phyloP scores from a whole-genome alignment of 306 rosid genomes.

The Hylodesmum podocarpum region DNA sequence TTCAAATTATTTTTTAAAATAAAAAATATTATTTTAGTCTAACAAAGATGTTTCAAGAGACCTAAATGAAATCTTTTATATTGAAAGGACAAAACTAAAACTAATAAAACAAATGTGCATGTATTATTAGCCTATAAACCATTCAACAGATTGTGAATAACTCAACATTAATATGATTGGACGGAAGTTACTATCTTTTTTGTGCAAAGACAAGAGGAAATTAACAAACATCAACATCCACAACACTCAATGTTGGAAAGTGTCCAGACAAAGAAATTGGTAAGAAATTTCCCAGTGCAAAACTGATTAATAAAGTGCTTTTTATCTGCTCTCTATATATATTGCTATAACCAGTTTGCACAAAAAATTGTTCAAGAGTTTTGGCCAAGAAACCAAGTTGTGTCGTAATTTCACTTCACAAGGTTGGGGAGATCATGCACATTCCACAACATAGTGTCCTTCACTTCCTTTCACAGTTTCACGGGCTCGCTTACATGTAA shows the following conservation, averaged over 20 bases:
- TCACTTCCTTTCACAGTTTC: constrained; percentile 1
- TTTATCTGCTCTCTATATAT: constrained; percentile 17
- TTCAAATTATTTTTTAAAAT: too few species aligned
- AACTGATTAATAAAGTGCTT: background rate
- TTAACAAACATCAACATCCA: constrained; percentile 12
- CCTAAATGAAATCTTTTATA: too few species aligned
- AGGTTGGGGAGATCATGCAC: background rate
- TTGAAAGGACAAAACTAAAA: too few species aligned
- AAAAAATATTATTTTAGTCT: too few species aligned
- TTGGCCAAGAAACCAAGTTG: background rate
- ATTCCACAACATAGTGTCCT: constrained; percentile 27
- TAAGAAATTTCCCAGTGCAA: constrained; percentile 26
- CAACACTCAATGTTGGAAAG: background rate
- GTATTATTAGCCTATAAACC: too few species aligned
- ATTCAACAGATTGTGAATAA: too few species aligned
- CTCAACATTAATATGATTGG: too few species aligned
- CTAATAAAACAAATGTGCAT: too few species aligned
- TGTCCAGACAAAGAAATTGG: constrained; percentile 2
- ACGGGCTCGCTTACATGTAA: background rate
- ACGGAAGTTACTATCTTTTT: background rate
- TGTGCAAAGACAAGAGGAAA: constrained; percentile 13
- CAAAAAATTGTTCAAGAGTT: background rate
- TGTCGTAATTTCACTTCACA: background rate
- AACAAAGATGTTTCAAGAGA: too few species aligned
- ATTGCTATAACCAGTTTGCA: constrained; percentile 14